phyloP scores from a whole-genome alignment of 1,139 yeast species.

The Diutina neorugosa region DNA sequence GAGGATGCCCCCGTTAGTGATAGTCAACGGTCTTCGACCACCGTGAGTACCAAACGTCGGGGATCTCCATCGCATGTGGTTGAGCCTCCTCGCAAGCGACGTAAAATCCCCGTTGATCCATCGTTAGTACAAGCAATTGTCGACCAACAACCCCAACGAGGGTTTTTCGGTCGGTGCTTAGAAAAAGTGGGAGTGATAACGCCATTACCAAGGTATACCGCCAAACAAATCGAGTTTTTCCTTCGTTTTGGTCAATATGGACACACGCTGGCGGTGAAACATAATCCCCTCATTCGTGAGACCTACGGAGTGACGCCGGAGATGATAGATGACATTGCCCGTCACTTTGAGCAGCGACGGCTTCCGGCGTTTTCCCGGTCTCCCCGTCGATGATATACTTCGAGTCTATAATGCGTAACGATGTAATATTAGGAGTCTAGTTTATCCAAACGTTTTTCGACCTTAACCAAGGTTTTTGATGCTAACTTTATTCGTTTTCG shows the following conservation, averaged over 20 bases:
- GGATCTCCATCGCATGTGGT: neutral
- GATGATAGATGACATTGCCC: neutral
- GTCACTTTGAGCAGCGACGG: neutral
- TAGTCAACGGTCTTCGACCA: neutral
- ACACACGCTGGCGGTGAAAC: neutral
- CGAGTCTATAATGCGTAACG: too few relatives aligned
- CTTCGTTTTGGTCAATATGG: neutral
- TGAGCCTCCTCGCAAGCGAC: neutral
- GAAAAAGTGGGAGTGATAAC: neutral
- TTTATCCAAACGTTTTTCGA: conserved; percentile 15
- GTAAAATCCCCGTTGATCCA: neutral
- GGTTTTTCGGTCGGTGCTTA: neutral
- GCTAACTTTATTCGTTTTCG: conserved; percentile 22
- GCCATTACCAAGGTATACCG: neutral
- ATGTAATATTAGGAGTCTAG: neutral
- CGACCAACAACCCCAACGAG: neutral
- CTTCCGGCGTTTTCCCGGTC: neutral
- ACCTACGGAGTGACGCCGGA: neutral
- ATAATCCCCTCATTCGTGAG: neutral
- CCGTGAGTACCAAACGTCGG: neutral
- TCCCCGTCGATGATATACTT: neutral
- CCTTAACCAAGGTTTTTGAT: conserved; percentile 18
- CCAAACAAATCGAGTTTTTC: neutral
- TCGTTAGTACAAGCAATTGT: neutral
- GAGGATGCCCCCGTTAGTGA: too few relatives aligned